Evolutionary conservation across 2,329 filamentous ascomycete genomes (phyloP).

Genomic region (Metarhizium rileyi): DNA sequence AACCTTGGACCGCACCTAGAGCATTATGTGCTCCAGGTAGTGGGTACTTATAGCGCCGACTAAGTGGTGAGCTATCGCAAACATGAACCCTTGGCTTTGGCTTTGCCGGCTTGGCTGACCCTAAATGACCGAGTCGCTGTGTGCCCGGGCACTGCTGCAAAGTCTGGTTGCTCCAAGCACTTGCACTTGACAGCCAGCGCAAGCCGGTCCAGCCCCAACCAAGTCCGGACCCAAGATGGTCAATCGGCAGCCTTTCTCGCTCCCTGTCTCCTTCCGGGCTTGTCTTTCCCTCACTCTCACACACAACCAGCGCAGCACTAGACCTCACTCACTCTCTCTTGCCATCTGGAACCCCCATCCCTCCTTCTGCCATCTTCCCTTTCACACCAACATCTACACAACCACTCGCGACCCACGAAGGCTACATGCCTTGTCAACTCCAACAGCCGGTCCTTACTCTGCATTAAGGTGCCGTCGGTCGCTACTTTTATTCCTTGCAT

Average conservation of each 20-base stretch:
- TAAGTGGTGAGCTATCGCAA: background rate
- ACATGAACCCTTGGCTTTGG: too few species aligned
- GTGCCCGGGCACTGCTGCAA: too few species aligned
- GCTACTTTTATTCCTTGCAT: conserved; percentile 2
- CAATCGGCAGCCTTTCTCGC: too few species aligned
- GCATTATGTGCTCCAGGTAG: background rate
- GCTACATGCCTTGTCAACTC: conserved; percentile 8
- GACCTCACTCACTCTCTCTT: background rate
- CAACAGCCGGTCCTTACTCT: background rate
- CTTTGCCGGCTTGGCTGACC: too few species aligned
- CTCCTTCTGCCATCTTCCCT: conserved; percentile 12
- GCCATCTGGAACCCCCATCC: conserved; percentile 17
- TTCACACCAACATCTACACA: conserved; percentile 16
- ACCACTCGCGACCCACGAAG: conserved; percentile 9
- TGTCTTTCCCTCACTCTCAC: background rate
- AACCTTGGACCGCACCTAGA: background rate
- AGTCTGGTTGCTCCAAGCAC: too few species aligned
- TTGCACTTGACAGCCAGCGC: background rate
- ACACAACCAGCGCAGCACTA: too few species aligned
- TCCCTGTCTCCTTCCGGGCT: background rate
- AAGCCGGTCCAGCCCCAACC: too few species aligned
- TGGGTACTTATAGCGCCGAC: background rate
- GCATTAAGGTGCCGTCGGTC: background rate
- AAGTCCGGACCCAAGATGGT: too few species aligned
- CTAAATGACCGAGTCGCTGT: too few species aligned